Percentiles rank a stretch among this genome's conserved stretches.
Evolutionary conservation across 148 eudicot species (phyloP).

Genomic region (Fagopyrum homotropicum): DNA sequence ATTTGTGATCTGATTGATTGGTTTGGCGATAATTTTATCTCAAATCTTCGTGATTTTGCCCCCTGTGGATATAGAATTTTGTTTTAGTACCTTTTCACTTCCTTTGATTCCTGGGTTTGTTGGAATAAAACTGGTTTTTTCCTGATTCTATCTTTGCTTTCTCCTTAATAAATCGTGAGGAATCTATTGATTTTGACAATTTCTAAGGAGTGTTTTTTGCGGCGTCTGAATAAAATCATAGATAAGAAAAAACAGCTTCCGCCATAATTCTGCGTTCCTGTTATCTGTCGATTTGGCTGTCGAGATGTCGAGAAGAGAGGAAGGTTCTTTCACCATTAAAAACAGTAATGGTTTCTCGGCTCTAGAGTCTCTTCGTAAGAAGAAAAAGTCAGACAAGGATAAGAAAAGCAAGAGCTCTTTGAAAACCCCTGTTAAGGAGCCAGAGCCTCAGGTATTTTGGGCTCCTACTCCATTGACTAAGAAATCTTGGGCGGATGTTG

Average conservation of each 20-base stretch:
- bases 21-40: background rate
- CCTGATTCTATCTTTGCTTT: background rate
- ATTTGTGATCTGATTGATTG: background rate
- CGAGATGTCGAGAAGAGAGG: slow-evolving; percentile 51
- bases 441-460: slow-evolving; percentile 51
- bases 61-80: slow-evolving; percentile 6
- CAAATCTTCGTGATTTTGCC: background rate
- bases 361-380: slow-evolving; percentile 70
- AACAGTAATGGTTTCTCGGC: slow-evolving; percentile 84
- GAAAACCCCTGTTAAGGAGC: slow-evolving; percentile 34
- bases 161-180: background rate
- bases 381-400: slow-evolving; percentile 72
- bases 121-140: slow-evolving; percentile 1
- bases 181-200: background rate
- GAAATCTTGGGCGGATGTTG: slow-evolving; percentile 95
- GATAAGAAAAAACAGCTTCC: background rate
- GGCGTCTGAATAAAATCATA: background rate
- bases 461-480: slow-evolving; percentile 55
- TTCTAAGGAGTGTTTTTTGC: background rate
- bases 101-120: background rate
- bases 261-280: background rate
- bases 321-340: slow-evolving; percentile 46
- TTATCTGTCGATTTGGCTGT: slow-evolving; percentile 1
- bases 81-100: background rate
- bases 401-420: slow-evolving; percentile 45